phyloP scores from a whole-genome alignment of 495 filamentous ascomycete species.

The Podospora pseudocomata region DNA sequence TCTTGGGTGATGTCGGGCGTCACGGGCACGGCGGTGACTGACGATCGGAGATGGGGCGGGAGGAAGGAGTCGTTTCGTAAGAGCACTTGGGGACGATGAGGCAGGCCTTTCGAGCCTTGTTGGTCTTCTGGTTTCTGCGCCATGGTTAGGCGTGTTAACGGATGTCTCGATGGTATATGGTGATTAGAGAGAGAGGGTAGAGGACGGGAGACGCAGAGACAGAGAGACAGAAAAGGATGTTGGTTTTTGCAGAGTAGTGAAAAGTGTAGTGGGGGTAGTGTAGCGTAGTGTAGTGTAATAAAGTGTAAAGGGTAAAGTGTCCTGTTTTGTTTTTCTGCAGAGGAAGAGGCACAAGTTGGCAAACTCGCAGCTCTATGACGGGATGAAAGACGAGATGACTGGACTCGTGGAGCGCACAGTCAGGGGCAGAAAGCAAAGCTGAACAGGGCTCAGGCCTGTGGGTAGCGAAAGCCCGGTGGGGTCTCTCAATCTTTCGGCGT shows the following conservation, averaged over 20 bases:
- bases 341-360: slow-evolving; percentile 6
- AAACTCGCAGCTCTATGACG: slow-evolving; percentile 19
- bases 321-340: not conserved
- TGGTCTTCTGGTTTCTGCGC: slow-evolving; percentile 16
- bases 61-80: slow-evolving; percentile 28
- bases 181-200: no score
- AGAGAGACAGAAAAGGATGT: slow-evolving; percentile 1
- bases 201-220: not conserved
- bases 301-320: slow-evolving; percentile 11
- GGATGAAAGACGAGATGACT: slow-evolving; percentile 8
- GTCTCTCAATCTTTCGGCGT: not conserved
- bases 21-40: slow-evolving; percentile 42
- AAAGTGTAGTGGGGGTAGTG: not conserved
- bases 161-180: not conserved
- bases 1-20: slow-evolving; percentile 46
- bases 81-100: slow-evolving; percentile 4
- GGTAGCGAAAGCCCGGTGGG: not conserved
- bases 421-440: slow-evolving; percentile 8
- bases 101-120: slow-evolving; percentile 7
- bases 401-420: slow-evolving; percentile 4
- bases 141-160: slow-evolving; percentile 14
- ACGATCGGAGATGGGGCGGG: slow-evolving; percentile 34
- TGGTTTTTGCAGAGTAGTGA: not conserved
- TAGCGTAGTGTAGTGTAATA: not conserved
- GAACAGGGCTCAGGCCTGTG: slow-evolving; percentile 9